These are phyloP conservation scores for Podaxis rugospora DNA, from an alignment of 768 basidiomycete genomes.

Conservation along the genomic window DNA sequence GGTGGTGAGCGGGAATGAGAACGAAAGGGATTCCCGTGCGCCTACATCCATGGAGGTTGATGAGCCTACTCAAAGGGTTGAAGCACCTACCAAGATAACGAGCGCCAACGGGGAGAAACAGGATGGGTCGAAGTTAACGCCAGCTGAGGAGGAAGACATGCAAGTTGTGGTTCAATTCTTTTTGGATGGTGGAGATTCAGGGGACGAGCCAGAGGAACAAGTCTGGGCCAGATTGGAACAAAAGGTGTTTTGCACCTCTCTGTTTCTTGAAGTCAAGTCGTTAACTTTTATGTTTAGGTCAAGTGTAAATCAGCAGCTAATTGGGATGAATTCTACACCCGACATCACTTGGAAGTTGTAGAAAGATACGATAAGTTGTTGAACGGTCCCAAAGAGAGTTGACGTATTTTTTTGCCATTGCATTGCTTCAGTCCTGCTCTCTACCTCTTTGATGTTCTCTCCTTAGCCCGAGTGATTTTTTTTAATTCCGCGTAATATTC, in stretches of 20 bases:
- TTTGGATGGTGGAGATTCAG: slow-evolving; percentile 40
- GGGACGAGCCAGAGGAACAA: slow-evolving; percentile 35
- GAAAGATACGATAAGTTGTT: slow-evolving; percentile 31
- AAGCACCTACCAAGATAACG: neutral
- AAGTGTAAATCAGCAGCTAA: slow-evolving; percentile 34
- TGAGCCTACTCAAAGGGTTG: neutral
- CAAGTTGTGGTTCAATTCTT: slow-evolving; percentile 52
- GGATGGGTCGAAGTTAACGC: neutral
- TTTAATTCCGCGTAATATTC: neutral
- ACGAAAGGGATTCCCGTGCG: slow-evolving; percentile 9
- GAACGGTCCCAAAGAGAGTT: neutral
- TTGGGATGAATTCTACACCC: slow-evolving; percentile 52
- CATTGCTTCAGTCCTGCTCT: neutral
- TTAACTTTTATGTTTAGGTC: slow-evolving; percentile 23
- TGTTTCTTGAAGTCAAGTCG: neutral
- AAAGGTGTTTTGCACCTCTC: slow-evolving; percentile 31
- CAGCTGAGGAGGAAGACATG: slow-evolving; percentile 38
- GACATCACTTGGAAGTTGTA: slow-evolving; percentile 37
- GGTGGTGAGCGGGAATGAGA: slow-evolving; percentile 3
- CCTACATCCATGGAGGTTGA: neutral
- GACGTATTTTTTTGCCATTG: neutral
- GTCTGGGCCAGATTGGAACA: slow-evolving; percentile 47
- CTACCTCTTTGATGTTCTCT: neutral
- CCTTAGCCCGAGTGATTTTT: neutral
- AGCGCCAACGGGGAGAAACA: neutral